Evolutionary conservation across 2,329 filamentous ascomycete genomes (phyloP).

Genomic region (Gnomoniopsis sp.): DNA sequence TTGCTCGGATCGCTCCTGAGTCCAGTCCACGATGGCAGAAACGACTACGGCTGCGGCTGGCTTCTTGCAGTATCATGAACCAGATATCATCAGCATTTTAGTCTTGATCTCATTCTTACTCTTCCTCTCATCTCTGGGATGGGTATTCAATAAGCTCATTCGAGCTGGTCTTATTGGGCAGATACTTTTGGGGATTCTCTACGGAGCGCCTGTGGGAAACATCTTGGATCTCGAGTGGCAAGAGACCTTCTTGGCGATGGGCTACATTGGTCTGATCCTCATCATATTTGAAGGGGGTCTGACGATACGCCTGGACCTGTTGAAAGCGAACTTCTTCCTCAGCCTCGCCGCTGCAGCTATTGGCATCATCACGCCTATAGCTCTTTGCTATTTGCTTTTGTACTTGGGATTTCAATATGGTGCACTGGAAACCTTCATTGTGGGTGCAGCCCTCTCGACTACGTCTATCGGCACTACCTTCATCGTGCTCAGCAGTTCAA

Average conservation of each 20-base stretch:
- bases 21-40: neutral
- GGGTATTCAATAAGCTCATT: slow-evolving; percentile 36
- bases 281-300: slow-evolving; percentile 51
- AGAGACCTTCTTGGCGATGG: slow-evolving; percentile 41
- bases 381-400: slow-evolving; percentile 39
- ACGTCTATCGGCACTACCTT: slow-evolving; percentile 19
- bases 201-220: slow-evolving; percentile 41
- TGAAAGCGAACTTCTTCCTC: slow-evolving; percentile 40
- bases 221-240: slow-evolving; percentile 41
- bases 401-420: slow-evolving; percentile 40
- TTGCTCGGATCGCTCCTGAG: neutral
- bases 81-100: slow-evolving; percentile 35
- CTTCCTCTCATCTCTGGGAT: slow-evolving; percentile 38
- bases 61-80: slow-evolving; percentile 38
- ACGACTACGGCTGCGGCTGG: neutral
- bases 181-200: slow-evolving; percentile 44
- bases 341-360: slow-evolving; percentile 38
- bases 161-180: slow-evolving; percentile 44
- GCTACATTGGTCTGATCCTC: slow-evolving; percentile 45
- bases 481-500: slow-evolving; percentile 29
- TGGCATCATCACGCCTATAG: slow-evolving; percentile 44
- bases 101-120: slow-evolving; percentile 43
- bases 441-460: slow-evolving; percentile 12
- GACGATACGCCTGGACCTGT: slow-evolving; percentile 40
- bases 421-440: slow-evolving; percentile 16